These are phyloP conservation scores for Eucalyptus albens DNA, from an alignment of 345 rosid species.

Conservation along the genomic window DNA sequence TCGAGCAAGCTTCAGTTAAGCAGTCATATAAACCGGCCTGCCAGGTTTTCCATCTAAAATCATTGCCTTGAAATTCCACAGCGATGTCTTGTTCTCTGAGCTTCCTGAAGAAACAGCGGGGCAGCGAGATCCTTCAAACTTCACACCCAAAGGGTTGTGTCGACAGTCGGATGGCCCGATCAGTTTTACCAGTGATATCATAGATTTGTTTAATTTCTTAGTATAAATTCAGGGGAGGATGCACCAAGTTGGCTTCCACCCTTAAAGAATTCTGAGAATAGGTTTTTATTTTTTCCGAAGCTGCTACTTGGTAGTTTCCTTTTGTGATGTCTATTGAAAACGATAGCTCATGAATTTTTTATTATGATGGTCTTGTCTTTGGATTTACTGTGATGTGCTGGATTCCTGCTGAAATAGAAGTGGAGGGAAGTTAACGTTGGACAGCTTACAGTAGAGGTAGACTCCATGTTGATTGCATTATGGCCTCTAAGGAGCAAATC, in stretches of 20 bases:
- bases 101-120: not conserved
- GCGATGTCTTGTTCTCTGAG: not conserved
- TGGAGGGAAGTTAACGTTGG: not conserved
- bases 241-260: not conserved
- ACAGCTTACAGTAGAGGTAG: not conserved
- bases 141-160: not conserved
- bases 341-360: not conserved
- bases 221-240: not conserved
- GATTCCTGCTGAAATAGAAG: not conserved
- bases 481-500: not conserved
- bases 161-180: not conserved
- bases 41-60: conserved; percentile 79
- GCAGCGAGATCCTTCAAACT: not conserved
- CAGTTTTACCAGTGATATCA: not conserved
- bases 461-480: not conserved
- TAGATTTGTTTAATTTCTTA: not conserved
- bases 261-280: not conserved
- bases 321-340: not conserved
- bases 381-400: not conserved
- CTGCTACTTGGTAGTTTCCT: not conserved
- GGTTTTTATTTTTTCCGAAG: not conserved
- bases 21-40: conserved; percentile 57
- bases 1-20: conserved; percentile 55
- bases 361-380: not conserved
- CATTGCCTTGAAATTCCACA: conserved; percentile 4